Conservation (phyloP, 2,329 filamentous ascomycete genomes). For the Penicillium sp. region DNA sequence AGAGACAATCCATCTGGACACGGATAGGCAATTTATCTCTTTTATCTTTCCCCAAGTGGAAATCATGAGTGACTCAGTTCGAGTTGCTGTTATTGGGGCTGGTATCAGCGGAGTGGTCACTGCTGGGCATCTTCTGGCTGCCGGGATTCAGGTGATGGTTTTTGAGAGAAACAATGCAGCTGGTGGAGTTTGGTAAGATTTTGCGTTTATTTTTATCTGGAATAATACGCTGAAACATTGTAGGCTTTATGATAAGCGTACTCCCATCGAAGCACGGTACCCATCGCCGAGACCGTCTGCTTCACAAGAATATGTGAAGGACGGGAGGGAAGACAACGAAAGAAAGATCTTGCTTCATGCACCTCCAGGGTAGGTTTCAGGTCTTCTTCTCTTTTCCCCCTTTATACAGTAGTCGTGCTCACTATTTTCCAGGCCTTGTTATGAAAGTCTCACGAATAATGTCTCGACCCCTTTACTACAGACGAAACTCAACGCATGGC, state of each 20-base stretch:
- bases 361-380: constrained; percentile 46
- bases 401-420: not conserved
- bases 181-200: constrained; percentile 56
- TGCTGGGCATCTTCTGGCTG: constrained; percentile 46
- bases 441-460: constrained; percentile 53
- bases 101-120: constrained; percentile 50
- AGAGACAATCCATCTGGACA: not conserved
- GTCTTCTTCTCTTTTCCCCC: too few relatives aligned
- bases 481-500: constrained; percentile 54
- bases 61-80: constrained; percentile 21
- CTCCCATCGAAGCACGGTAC: constrained; percentile 49
- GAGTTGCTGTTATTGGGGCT: constrained; percentile 51
- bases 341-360: constrained; percentile 32
- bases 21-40: not conserved
- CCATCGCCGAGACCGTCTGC: constrained; percentile 37
- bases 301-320: constrained; percentile 26
- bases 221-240: not conserved
- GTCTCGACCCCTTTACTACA: constrained; percentile 51
- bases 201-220: not conserved
- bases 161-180: constrained; percentile 52
- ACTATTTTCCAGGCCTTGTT: constrained; percentile 45
- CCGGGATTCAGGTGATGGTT: constrained; percentile 50
- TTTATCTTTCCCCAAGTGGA: not conserved
- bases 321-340: constrained; percentile 17
- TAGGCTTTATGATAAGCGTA: constrained; percentile 52